A percentile compares a stretch with the other conserved stretches of the same genome.
Evolutionary conservation across 1,139 yeast species (phyloP).

Genomic region (Candida mesenterica): DNA sequence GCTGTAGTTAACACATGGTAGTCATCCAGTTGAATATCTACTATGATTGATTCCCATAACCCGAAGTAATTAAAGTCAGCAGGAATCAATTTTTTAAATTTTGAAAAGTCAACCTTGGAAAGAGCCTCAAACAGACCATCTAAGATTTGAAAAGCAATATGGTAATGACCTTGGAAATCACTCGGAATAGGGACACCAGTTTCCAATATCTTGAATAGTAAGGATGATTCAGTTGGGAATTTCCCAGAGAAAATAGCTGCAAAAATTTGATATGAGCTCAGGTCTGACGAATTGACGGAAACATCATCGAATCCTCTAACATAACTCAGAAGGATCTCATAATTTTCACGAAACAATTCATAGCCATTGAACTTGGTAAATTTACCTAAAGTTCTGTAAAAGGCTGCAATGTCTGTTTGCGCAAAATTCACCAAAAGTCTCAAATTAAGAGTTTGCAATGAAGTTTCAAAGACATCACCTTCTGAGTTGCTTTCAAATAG

Average conservation of each 20-base stretch:
- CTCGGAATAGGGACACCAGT: slow-evolving; percentile 9
- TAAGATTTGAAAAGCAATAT: neutral
- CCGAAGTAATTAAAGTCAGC: slow-evolving; percentile 8
- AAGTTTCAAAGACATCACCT: slow-evolving; percentile 53
- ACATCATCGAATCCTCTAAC: slow-evolving; percentile 9
- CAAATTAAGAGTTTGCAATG: slow-evolving; percentile 52
- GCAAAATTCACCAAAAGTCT: slow-evolving; percentile 38
- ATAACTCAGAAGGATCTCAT: slow-evolving; percentile 22
- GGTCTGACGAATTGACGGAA: neutral
- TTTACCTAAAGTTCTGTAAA: slow-evolving; percentile 33
- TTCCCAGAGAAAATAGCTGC: slow-evolving; percentile 3
- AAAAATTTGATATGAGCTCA: neutral
- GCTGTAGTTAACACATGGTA: slow-evolving; percentile 25
- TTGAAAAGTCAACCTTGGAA: slow-evolving; percentile 12
- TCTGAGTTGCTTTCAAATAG: slow-evolving; percentile 59
- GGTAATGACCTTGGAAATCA: neutral
- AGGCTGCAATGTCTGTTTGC: slow-evolving; percentile 18
- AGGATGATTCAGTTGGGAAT: slow-evolving; percentile 1
- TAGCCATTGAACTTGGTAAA: slow-evolving; percentile 45
- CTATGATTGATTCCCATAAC: slow-evolving; percentile 18
- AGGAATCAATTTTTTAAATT: slow-evolving; percentile 9
- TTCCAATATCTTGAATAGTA: slow-evolving; percentile 11
- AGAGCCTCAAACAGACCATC: slow-evolving; percentile 7
- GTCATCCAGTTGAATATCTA: slow-evolving; percentile 27
- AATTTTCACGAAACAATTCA: slow-evolving; percentile 32